These are phyloP conservation scores for Phyllosticta citriasiana DNA, from an alignment of 2,329 filamentous ascomycete genomes.

Conservation along the genomic window DNA sequence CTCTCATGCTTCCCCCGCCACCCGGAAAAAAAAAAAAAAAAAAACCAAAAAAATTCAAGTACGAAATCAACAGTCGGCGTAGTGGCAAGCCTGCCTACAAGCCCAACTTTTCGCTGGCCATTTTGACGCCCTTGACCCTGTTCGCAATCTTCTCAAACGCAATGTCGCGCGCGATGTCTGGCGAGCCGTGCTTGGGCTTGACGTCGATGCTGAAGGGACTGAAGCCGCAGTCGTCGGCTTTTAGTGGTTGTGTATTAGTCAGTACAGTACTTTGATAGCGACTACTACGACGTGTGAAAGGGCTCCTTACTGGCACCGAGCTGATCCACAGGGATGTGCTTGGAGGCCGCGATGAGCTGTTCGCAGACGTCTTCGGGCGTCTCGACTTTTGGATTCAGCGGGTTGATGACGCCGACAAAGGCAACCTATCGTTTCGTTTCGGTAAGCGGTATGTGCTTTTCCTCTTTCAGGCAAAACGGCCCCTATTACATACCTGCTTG, in stretches of 20 bases:
- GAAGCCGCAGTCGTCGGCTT: conserved; percentile 23
- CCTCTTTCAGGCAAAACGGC: neutral
- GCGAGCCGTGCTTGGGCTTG: conserved; percentile 22
- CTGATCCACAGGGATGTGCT: conserved; percentile 20
- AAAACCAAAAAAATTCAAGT: neutral
- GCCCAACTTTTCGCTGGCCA: conserved; percentile 20
- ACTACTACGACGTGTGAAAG: neutral
- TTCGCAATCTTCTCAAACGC: conserved; percentile 22
- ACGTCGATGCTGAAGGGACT: conserved; percentile 22
- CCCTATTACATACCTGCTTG: conserved; percentile 12
- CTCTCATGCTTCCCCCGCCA: neutral
- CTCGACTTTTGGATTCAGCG: conserved; percentile 21
- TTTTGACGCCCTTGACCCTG: conserved; percentile 18
- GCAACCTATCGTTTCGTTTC: conserved; percentile 12
- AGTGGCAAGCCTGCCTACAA: conserved; percentile 12
- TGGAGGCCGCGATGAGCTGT: conserved; percentile 19
- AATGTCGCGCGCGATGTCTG: conserved; percentile 21
- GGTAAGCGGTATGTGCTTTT: neutral
- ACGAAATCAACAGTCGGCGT: neutral
- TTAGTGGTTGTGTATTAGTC: too few relatives aligned
- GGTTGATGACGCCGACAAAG: conserved; percentile 23
- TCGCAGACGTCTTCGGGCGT: conserved; percentile 20
- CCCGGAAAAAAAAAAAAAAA: too few relatives aligned
- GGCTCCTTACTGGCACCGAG: conserved; percentile 17
- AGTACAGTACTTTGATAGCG: too few relatives aligned